These are phyloP conservation scores for Pseudogymnoascus sp. DNA, from an alignment of 2,329 filamentous ascomycete species.

Conservation along the genomic window DNA sequence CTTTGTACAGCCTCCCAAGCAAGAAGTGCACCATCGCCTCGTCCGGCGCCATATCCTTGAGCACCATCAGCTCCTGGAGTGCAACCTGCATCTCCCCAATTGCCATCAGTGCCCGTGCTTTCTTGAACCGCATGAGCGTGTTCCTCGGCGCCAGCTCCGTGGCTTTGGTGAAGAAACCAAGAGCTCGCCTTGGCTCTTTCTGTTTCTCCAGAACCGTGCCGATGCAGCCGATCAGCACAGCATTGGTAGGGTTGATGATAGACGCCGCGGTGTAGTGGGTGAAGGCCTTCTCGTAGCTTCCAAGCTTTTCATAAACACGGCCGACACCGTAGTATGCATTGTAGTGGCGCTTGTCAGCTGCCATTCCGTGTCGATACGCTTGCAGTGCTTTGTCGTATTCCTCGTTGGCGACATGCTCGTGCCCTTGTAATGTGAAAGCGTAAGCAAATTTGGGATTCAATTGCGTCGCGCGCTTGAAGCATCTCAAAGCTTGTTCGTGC, in stretches of 20 bases:
- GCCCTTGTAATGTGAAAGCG: conserved; percentile 89
- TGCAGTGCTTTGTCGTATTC: conserved; percentile 92
- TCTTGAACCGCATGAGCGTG: conserved; percentile 83
- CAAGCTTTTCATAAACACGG: conserved; percentile 79
- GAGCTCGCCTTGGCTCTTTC: conserved; percentile 69
- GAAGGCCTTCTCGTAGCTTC: conserved; percentile 84
- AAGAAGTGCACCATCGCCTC: conserved; percentile 95
- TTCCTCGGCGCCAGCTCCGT: conserved; percentile 74
- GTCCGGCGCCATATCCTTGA: conserved; percentile 87
- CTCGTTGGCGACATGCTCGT: conserved; percentile 92
- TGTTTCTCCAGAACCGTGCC: conserved; percentile 84
- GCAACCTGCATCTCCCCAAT: conserved; percentile 65
- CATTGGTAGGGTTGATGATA: conserved; percentile 86
- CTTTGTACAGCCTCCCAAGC: conserved; percentile 75
- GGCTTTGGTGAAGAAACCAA: conserved; percentile 75
- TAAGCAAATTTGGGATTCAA: conserved; percentile 87
- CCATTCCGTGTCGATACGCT: conserved; percentile 78
- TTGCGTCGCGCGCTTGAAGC: conserved; percentile 91
- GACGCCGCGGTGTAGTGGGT: conserved; percentile 85
- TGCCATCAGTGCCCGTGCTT: conserved; percentile 77
- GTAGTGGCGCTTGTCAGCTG: conserved; percentile 83
- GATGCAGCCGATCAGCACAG: conserved; percentile 86
- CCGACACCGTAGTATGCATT: conserved; percentile 95
- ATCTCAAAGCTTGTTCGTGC: conserved; percentile 87
- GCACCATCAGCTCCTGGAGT: conserved; percentile 71